Conservation (phyloP, 2,329 filamentous ascomycete species). For the Curvularia verruculosa region DNA sequence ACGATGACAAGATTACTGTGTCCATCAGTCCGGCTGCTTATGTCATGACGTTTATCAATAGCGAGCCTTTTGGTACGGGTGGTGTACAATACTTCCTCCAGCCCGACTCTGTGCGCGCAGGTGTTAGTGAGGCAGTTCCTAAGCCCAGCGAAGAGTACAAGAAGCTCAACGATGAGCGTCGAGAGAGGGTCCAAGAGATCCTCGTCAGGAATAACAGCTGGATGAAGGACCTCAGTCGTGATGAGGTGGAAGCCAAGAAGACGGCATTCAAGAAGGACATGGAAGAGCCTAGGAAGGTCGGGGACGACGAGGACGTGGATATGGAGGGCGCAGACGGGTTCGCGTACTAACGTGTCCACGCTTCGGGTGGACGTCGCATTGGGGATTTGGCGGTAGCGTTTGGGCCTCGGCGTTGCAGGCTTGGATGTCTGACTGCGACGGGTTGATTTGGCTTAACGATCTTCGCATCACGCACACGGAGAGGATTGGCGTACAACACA, state of each 20-base stretch:
- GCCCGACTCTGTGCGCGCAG: slow-evolving; percentile 42
- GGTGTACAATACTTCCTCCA: slow-evolving; percentile 52
- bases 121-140: slow-evolving; percentile 42
- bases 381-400: slow-evolving; percentile 4
- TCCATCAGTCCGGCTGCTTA: slow-evolving; percentile 54
- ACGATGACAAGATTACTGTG: slow-evolving; percentile 53
- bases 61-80: slow-evolving; percentile 40
- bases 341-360: slow-evolving; percentile 5
- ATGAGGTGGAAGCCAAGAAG: slow-evolving; percentile 56
- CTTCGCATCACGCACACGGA: slow-evolving; percentile 6
- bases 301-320: slow-evolving; percentile 40
- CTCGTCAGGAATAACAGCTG: slow-evolving; percentile 53
- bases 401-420: slow-evolving; percentile 5
- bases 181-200: slow-evolving; percentile 50
- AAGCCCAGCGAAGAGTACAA: slow-evolving; percentile 45
- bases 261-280: slow-evolving; percentile 40
- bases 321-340: slow-evolving; percentile 37
- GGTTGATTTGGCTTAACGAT: slow-evolving; percentile 6
- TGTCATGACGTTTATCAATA: slow-evolving; percentile 52
- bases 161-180: slow-evolving; percentile 35
- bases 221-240: slow-evolving; percentile 55
- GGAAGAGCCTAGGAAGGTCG: slow-evolving; percentile 30
- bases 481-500: slow-evolving; percentile 6
- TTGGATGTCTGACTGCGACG: slow-evolving; percentile 10
- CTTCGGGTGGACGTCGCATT: neutral